Evolutionary conservation across 2,329 filamentous ascomycete genomes (phyloP).

Genomic region (Lecanicillium sp.): DNA sequence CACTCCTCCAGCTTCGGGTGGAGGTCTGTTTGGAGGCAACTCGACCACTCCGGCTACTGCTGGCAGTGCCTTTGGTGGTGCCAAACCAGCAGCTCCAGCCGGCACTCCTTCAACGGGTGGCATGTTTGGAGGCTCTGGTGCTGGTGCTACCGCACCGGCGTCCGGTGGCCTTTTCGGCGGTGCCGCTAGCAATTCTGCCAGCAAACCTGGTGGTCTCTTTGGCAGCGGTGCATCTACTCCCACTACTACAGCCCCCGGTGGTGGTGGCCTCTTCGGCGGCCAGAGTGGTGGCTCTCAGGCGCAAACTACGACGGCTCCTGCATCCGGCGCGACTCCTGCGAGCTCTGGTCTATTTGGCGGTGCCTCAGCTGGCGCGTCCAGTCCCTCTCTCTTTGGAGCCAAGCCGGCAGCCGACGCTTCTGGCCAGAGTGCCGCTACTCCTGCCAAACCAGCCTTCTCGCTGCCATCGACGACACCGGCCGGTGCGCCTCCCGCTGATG

Average conservation of each 20-base stretch:
- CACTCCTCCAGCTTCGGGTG: constrained; percentile 9
- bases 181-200: constrained; percentile 15
- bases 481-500: constrained; percentile 40
- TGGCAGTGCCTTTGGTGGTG: constrained; percentile 10
- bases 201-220: constrained; percentile 18
- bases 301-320: constrained; percentile 10
- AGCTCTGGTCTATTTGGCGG: constrained; percentile 23
- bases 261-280: constrained; percentile 16
- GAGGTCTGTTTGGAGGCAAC: constrained; percentile 16
- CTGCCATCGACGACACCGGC: constrained; percentile 48
- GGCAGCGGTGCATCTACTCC: constrained; percentile 14
- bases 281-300: constrained; percentile 11
- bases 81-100: constrained; percentile 11
- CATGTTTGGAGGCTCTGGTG: constrained; percentile 29
- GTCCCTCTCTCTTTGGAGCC: constrained; percentile 18
- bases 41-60: constrained; percentile 4
- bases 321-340: constrained; percentile 17
- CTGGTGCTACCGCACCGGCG: constrained; percentile 30
- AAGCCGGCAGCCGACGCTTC: constrained; percentile 19
- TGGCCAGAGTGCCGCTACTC: constrained; percentile 22
- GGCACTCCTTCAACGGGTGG: constrained; percentile 20
- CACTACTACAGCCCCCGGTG: constrained; percentile 11
- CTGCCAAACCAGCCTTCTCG: constrained; percentile 39
- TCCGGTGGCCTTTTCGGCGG: constrained; percentile 33
- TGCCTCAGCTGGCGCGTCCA: constrained; percentile 9